Evolutionary conservation across 345 rosid genomes (phyloP).

Genomic region (Euphorbia tirucalli): DNA sequence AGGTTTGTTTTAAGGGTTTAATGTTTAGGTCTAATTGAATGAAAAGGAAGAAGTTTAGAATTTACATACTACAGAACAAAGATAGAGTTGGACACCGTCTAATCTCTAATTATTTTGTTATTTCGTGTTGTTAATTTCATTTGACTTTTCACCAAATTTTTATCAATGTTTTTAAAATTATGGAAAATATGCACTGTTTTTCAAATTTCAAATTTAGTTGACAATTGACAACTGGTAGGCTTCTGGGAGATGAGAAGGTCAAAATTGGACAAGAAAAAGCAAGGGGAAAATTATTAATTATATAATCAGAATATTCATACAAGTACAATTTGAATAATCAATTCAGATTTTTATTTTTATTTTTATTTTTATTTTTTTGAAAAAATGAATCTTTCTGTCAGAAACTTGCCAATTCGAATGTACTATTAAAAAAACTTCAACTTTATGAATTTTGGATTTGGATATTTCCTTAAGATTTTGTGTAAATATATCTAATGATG

Average conservation of each 20-base stretch:
- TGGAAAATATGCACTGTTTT: neutral
- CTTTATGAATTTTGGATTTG: too few relatives aligned
- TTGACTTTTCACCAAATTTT: neutral
- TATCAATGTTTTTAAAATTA: neutral
- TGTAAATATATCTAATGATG: too few relatives aligned
- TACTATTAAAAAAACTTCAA: too few relatives aligned
- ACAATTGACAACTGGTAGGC: neutral
- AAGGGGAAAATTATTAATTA: neutral
- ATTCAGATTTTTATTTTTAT: too few relatives aligned
- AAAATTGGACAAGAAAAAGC: neutral
- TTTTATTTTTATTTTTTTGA: too few relatives aligned
- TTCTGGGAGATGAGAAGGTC: too few relatives aligned
- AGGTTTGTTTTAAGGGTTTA: neutral
- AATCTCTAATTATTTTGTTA: neutral
- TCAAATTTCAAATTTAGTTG: neutral
- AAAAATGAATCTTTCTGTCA: too few relatives aligned
- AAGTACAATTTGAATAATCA: too few relatives aligned
- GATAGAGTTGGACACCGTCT: too few relatives aligned
- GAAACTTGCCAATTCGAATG: too few relatives aligned
- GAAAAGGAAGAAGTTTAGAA: neutral
- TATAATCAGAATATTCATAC: too few relatives aligned
- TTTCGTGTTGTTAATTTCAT: neutral
- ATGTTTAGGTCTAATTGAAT: conserved; percentile 6
- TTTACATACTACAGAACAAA: neutral
- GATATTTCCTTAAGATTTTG: too few relatives aligned